Conservation (phyloP, 2,329 filamentous ascomycete genomes). For the Teratosphaeria destructans region DNA sequence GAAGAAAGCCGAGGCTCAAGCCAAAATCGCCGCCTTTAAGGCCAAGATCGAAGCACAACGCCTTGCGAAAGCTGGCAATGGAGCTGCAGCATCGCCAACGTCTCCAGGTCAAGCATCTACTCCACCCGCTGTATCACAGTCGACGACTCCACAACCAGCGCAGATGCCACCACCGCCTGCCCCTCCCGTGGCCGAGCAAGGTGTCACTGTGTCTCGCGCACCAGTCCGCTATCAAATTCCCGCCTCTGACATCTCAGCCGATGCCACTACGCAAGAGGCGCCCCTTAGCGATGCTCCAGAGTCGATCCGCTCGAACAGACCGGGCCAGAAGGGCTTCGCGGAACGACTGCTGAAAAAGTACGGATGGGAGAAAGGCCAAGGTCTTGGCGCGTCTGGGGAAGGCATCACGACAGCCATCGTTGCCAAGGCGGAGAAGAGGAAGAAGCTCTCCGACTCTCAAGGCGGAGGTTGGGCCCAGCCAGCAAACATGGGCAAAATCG, state of each 20-base stretch:
- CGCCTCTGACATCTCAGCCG: conserved; percentile 40
- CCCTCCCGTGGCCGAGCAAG: conserved; percentile 19
- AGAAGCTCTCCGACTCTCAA: conserved; percentile 67
- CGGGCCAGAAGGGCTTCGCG: conserved; percentile 76
- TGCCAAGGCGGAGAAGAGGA: conserved; percentile 76
- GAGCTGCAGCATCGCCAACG: background rate
- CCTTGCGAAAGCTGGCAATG: conserved; percentile 2
- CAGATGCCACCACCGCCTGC: conserved; percentile 10
- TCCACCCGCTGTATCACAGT: conserved; percentile 2
- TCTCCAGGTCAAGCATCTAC: background rate
- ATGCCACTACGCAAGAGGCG: background rate
- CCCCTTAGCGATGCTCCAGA: conserved; percentile 22
- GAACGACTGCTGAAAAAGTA: conserved; percentile 86
- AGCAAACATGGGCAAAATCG: conserved; percentile 62
- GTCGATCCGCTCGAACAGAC: conserved; percentile 50
- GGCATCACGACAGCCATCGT: conserved; percentile 79
- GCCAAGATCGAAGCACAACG: conserved; percentile 7
- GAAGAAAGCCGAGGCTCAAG: conserved; percentile 18
- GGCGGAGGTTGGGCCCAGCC: conserved; percentile 67
- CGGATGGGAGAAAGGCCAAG: conserved; percentile 81
- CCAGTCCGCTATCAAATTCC: conserved; percentile 60
- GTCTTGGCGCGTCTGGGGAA: conserved; percentile 68
- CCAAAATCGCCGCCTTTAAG: conserved; percentile 22
- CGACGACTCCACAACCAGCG: conserved; percentile 8
- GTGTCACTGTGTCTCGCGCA: conserved; percentile 62